phyloP scores from a whole-genome alignment of 306 rosid species.

The Lithocarpus polystachyus region DNA sequence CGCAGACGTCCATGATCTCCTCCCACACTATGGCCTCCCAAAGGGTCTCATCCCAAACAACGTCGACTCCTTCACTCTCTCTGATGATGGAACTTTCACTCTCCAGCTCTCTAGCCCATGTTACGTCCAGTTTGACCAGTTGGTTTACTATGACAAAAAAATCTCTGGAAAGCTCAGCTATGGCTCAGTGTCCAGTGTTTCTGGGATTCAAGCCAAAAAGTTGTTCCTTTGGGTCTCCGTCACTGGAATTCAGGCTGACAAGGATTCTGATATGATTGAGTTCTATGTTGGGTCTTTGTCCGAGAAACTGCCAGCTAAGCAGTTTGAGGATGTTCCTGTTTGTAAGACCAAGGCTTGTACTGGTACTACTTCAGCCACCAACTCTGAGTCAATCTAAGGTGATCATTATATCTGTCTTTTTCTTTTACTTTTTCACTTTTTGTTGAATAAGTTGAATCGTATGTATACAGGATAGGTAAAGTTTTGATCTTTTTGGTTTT shows the following conservation, averaged over 20 bases:
- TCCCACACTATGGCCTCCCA: conserved; percentile 65
- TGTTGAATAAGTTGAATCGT: not conserved
- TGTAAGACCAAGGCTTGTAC: conserved; percentile 36
- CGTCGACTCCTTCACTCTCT: conserved; percentile 57
- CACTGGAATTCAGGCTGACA: conserved; percentile 45
- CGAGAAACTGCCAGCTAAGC: conserved; percentile 42
- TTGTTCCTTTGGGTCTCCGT: conserved; percentile 62
- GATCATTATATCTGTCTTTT: not conserved
- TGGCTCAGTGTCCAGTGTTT: conserved; percentile 48
- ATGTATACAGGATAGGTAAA: not conserved
- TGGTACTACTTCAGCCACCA: not conserved
- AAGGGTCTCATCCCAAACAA: conserved; percentile 69
- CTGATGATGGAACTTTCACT: conserved; percentile 46
- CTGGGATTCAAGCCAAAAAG: conserved; percentile 70
- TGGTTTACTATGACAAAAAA: conserved; percentile 50
- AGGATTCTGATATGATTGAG: conserved; percentile 31
- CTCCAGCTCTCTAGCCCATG: conserved; percentile 48
- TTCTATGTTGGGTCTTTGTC: conserved; percentile 63
- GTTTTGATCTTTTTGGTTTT: not conserved
- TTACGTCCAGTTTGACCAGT: conserved; percentile 46
- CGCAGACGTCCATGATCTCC: conserved; percentile 59
- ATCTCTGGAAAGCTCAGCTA: conserved; percentile 48
- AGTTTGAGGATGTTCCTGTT: conserved; percentile 44
- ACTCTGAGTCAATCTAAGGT: conserved; percentile 25
- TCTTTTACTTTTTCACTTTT: not conserved